Percentiles rank a stretch among this genome's conserved stretches.
These are phyloP conservation scores for Suhomyces atakaporum DNA, from an alignment of 1,139 yeast species.

Conservation along the genomic window DNA sequence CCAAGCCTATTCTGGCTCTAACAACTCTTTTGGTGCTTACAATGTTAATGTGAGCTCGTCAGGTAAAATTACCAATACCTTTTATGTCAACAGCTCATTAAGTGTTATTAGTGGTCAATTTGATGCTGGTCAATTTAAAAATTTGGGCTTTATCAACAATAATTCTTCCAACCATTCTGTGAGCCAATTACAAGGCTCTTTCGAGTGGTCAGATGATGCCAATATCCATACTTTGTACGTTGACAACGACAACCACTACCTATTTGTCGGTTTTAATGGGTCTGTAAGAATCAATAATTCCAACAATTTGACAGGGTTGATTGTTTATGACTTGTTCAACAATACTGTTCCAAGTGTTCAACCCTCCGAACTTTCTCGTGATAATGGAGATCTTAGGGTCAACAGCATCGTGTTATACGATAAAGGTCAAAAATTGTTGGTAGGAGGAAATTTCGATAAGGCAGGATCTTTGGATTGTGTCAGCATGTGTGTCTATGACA, in stretches of 20 bases:
- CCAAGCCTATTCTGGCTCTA: constrained; percentile 33
- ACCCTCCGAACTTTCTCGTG: constrained; percentile 45
- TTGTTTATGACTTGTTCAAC: constrained; percentile 51
- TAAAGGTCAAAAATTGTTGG: constrained; percentile 52
- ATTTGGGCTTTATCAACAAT: constrained; percentile 46
- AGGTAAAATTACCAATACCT: constrained; percentile 36
- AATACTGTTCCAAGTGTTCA: constrained; percentile 44
- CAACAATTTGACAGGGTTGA: constrained; percentile 43
- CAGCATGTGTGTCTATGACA: constrained; percentile 68
- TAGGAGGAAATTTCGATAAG: constrained; percentile 73
- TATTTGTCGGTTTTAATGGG: constrained; percentile 57
- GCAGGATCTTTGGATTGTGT: constrained; percentile 64
- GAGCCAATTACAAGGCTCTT: constrained; percentile 27
- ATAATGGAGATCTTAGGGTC: constrained; percentile 37
- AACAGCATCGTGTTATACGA: constrained; percentile 58
- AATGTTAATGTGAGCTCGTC: constrained; percentile 19
- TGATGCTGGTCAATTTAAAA: constrained; percentile 21
- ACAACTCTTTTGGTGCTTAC: constrained; percentile 25
- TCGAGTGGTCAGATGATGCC: constrained; percentile 38
- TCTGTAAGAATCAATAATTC: constrained; percentile 31
- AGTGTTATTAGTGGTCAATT: constrained; percentile 58
- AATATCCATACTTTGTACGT: constrained; percentile 46
- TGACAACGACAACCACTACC: constrained; percentile 33
- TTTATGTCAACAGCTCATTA: constrained; percentile 48
- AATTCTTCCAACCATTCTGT: constrained; percentile 25